Base-by-base conservation (phyloP, 202 grass and related monocot species). In the Schoenoplectus triqueter region DNA sequence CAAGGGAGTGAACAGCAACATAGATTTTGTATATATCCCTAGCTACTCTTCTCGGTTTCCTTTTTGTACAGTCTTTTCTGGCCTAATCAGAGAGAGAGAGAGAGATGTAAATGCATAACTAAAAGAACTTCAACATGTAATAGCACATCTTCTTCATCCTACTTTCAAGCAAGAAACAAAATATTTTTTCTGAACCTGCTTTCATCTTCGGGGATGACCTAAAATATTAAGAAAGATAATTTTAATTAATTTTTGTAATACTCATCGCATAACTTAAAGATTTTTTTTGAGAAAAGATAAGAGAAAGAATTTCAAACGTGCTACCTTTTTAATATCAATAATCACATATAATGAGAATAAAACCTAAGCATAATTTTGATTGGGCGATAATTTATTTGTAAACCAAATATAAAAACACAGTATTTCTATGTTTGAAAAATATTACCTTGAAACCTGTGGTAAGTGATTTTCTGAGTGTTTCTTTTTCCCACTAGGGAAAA, bases 401-500 rank as follows among this genome's bases (percentile, higher is more conserved):
- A 31, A 31, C n/a, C 19, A 59, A 78, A 3, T 22, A 78, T 59
- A 59, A 39, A 59, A 0, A 57, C 57, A 77, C 22, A 15, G 5
- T 15, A 78, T 20, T 31, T 31, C 31, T 31, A 31, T 11, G 22
- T 75, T 59, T 14, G 13, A 59, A 14, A 14, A 59, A 15, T n/a
- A 31, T 31, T 78, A 78, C 74, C 74, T 78, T 78, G 6, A 8
- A 78, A 42, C 11, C 55, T 61, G 7, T 60, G 39, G 13, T 45
- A 78, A 60, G 74, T 61, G 21, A 59, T 78, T 60, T 78, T 11
- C 4, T 54, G 17, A 14, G 74, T 57, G 51, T 78, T 54, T 73
- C 4, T 14, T 39, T 45, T 66, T 69, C 68, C 85, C 66, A 87
- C 87, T 96, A 89, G 81, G 91, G 91, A 83, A 96, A 96, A 67